Evolutionary conservation across 306 rosid genomes (phyloP).

Genomic region (Castanea crenata): DNA sequence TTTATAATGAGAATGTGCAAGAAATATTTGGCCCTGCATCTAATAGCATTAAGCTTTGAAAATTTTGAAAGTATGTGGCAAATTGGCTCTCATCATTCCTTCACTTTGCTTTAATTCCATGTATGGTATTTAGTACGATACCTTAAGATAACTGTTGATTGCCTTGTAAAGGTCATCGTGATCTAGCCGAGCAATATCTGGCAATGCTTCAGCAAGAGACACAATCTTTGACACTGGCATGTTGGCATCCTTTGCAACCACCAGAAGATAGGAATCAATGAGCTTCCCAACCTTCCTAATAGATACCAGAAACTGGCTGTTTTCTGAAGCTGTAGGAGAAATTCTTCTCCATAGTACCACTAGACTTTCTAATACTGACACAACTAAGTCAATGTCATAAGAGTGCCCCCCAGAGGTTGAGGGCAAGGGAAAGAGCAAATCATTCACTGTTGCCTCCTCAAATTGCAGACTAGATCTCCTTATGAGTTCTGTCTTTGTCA

Average conservation of each 20-base stretch:
- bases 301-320: conserved; percentile 44
- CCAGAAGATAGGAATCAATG: conserved; percentile 88
- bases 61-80: not conserved
- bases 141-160: conserved; percentile 87
- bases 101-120: not conserved
- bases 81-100: not conserved
- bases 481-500: conserved; percentile 65
- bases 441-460: conserved; percentile 79
- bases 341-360: conserved; percentile 72
- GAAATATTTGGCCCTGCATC: not conserved
- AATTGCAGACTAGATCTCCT: conserved; percentile 72
- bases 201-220: conserved; percentile 68
- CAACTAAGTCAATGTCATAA: conserved; percentile 74
- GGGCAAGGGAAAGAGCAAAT: conserved; percentile 60
- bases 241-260: conserved; percentile 65
- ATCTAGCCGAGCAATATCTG: conserved; percentile 66
- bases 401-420: conserved; percentile 48
- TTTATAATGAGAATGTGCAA: not conserved
- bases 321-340: conserved; percentile 49
- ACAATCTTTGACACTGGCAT: conserved; percentile 71
- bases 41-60: not conserved
- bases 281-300: conserved; percentile 72
- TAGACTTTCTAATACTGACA: conserved; percentile 67
- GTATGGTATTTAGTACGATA: conserved; percentile 18
- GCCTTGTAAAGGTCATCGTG: conserved; percentile 88